These are phyloP conservation scores for Dendrobium chrysotoxum DNA, from an alignment of 106 monocot species.

Conservation along the genomic window DNA sequence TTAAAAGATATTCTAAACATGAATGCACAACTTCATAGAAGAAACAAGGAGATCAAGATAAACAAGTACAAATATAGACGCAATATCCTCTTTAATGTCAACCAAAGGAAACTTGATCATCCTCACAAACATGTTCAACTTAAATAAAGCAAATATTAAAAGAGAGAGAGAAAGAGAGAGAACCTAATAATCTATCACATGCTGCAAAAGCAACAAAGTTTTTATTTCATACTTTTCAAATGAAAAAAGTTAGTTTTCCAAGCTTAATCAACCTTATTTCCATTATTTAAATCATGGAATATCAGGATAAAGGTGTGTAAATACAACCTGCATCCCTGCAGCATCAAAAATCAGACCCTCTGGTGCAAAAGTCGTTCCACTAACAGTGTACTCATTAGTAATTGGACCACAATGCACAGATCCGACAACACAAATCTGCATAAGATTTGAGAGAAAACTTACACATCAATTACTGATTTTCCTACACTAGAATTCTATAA, in stretches of 20 bases:
- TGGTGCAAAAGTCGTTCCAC: conserved; percentile 95
- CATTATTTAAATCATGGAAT: conserved; percentile 1
- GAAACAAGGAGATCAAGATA: background rate
- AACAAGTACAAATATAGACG: background rate
- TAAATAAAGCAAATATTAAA: background rate
- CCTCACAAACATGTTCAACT: background rate
- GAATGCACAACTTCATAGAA: background rate
- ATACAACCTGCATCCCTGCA: conserved; percentile 61
- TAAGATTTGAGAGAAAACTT: conserved; percentile 9
- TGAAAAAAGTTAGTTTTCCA: background rate
- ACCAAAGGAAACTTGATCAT: background rate
- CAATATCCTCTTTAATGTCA: background rate
- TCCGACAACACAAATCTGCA: conserved; percentile 81
- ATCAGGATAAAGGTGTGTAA: background rate
- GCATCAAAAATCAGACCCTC: conserved; percentile 88
- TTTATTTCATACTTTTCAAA: background rate
- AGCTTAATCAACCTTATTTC: background rate
- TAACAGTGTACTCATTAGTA: conserved; percentile 69
- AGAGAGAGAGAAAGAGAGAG: background rate
- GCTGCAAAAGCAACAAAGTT: background rate
- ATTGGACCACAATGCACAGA: conserved; percentile 86
- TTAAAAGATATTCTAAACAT: background rate
- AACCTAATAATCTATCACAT: background rate
- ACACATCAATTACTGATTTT: background rate
- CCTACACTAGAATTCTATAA: background rate